Base-by-base conservation (phyloP, 2,329 filamentous ascomycete genomes). In the Sclerotinia sclerotiorum region DNA sequence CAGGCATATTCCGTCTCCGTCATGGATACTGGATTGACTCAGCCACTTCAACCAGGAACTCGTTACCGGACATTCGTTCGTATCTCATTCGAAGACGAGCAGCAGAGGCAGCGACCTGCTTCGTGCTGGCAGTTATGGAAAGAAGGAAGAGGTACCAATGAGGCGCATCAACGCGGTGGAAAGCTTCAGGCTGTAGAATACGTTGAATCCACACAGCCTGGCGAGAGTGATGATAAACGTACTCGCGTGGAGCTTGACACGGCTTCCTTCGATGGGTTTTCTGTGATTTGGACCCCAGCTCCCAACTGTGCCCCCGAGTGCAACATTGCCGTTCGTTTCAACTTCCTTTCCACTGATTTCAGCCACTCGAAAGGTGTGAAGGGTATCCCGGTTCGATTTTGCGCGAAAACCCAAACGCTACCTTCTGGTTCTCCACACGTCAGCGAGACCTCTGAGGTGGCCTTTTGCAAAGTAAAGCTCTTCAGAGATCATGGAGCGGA, bases 291-390 rank as follows among this genome's bases (percentile, higher is more conserved):
- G 94, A 91, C 89, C 0, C 90, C 93, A 0, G 90, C 88, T 5
- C 79, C 85, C 54, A 89, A 88, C 61, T 88, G 89, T 0, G 80
- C 82, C 0, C 82, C 90, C 4, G 93, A 97, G 74, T 95, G 93
- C 78, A 91, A 88, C 61, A 88, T 99, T 68, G 91, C 93, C 11
- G 92, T 98, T 17, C 91, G 95, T 57, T 99, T 98, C 84, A 99
- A 99, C 81, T 99, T 99, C 77, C 84, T 99, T 0, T 99, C 95
- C 0, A 99, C 95, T 11, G 95, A 99, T 78, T 99, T 98, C 78
- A 98, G 94, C 79, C 95, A 98, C 77, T 98, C 95, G 13, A 99
- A 99, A 77, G 95, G 95, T 57, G 95, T 99, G 61, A 99, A 98
- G 80, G 95, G 95, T 48, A 97, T 98, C 72, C 94, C 95, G 0